Evolutionary conservation across 768 basidiomycete species (phyloP).

Genomic region (Amanita brunnescens): DNA sequence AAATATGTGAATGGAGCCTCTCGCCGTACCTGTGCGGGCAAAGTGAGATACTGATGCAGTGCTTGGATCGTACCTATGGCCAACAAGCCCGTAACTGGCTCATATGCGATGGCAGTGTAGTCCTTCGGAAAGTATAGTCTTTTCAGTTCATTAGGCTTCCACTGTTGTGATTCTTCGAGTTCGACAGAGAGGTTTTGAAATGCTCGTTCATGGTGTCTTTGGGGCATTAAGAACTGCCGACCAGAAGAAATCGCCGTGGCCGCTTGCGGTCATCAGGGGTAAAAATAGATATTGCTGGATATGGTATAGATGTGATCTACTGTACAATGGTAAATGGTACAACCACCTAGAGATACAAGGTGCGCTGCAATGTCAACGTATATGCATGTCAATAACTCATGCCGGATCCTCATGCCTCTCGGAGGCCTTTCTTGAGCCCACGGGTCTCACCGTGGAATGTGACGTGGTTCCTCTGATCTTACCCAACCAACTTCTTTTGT

Average conservation of each 20-base stretch:
- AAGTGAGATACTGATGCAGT: constrained; percentile 6
- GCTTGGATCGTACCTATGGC: constrained; percentile 38
- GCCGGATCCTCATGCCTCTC: constrained; percentile 5
- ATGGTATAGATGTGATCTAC: constrained; percentile 2
- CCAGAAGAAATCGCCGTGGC: constrained; percentile 2
- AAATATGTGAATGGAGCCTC: constrained; percentile 56
- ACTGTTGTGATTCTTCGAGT: constrained; percentile 46
- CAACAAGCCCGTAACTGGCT: constrained; percentile 53
- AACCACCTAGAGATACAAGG: constrained; percentile 23
- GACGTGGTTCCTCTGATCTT: constrained; percentile 50
- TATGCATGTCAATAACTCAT: constrained; percentile 8
- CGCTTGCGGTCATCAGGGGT: not conserved
- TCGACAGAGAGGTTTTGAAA: constrained; percentile 50
- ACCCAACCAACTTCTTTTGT: constrained; percentile 62
- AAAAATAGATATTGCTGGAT: not conserved
- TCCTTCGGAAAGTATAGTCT: constrained; percentile 42
- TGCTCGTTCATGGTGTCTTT: constrained; percentile 25
- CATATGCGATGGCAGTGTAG: constrained; percentile 44
- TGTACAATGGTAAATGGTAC: constrained; percentile 2
- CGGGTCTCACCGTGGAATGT: constrained; percentile 16
- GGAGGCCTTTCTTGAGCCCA: not conserved
- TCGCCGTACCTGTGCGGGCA: constrained; percentile 43
- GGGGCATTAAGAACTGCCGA: constrained; percentile 26
- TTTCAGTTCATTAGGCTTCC: constrained; percentile 43
- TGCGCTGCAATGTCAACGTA: not conserved